Evolutionary conservation across 2,329 filamentous ascomycete species (phyloP), one percentile per base, ranked within the genome.

Genomic region (Xylariales sp.): DNA sequence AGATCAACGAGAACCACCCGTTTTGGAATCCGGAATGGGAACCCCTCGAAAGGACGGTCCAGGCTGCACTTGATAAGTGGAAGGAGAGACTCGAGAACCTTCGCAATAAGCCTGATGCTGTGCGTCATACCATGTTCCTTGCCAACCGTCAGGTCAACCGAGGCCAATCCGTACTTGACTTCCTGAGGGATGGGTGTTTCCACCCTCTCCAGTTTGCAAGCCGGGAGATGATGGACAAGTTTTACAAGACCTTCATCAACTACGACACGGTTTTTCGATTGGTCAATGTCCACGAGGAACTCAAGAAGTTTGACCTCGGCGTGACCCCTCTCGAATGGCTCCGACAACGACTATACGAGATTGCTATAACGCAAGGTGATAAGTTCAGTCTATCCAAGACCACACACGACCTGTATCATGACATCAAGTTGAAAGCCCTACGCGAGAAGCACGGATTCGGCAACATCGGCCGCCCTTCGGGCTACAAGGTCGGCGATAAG

Each of bases 211-310:
- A 89, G 74, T 81, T 89, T 9, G 79, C 88, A 2, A 81, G 77
- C 39, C 88, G 88, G 75, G 79, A 81, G 23, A 86, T 82, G 72
- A 83, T 87, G 62, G 82, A 79, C 14, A 79, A 79, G 52, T 76
- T 71, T 56, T 78, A 78, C 69, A 77, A 77, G 69, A 76, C 76
- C 3, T 76, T 83, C n/a, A 76, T 78, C 23, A 84, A 84, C 46
- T 89, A 89, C 71, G 86, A 89, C 69, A 88, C 86, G 0, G 77
- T 89, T 3, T 88, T 85, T 72, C 83, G 87, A 2, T 76, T 89
- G 43, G 84, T 83, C 45, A 84, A 87, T 56, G 83, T 86, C 0
- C 79, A 88, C 34, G 81, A 83, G 3, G 85, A 88, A 74, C 78
- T 89, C 52, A 81, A 80, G 62, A 86, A 84, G 72, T 87, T 87